Evolutionary conservation across 805 yeast genomes (phyloP).

Genomic region (Sugiyamaella smithiae): DNA sequence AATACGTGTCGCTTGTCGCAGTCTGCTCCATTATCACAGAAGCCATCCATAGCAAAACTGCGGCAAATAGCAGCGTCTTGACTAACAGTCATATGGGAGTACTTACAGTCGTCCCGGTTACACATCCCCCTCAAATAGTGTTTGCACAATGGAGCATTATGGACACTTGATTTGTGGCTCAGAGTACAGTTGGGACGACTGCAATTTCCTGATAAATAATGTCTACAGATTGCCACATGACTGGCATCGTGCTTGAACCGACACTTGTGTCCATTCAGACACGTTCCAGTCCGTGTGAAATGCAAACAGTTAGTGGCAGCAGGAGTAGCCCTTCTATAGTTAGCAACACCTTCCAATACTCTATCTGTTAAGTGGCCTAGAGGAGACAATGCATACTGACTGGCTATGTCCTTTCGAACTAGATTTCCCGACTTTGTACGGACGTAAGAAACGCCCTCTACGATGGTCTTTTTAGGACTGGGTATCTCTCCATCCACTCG

Average conservation of each 20-base stretch:
- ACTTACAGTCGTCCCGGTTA: slow-evolving; percentile 49
- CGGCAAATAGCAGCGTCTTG: slow-evolving; percentile 54
- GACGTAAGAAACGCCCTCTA: slow-evolving; percentile 27
- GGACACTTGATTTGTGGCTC: slow-evolving; percentile 56
- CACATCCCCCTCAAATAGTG: slow-evolving; percentile 50
- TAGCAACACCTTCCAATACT: not conserved
- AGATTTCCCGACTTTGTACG: slow-evolving; percentile 26
- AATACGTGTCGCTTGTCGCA: slow-evolving; percentile 58
- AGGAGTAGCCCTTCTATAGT: not conserved
- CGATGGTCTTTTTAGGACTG: slow-evolving; percentile 25
- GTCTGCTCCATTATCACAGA: slow-evolving; percentile 56
- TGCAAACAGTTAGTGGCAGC: slow-evolving; percentile 11
- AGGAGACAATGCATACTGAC: slow-evolving; percentile 4
- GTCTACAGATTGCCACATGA: slow-evolving; percentile 55
- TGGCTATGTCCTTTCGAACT: slow-evolving; percentile 3
- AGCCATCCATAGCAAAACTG: slow-evolving; percentile 65
- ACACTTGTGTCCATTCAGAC: slow-evolving; percentile 53
- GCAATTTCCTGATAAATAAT: slow-evolving; percentile 49
- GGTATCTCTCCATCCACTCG: slow-evolving; percentile 13
- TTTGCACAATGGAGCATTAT: slow-evolving; percentile 59
- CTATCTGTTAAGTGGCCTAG: not conserved
- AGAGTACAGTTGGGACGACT: slow-evolving; percentile 46
- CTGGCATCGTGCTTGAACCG: slow-evolving; percentile 50
- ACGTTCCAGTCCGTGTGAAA: slow-evolving; percentile 40
- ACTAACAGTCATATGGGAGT: slow-evolving; percentile 45